Conservation (phyloP, 768 basidiomycete genomes). For the Gloeostereum incarnatum region DNA sequence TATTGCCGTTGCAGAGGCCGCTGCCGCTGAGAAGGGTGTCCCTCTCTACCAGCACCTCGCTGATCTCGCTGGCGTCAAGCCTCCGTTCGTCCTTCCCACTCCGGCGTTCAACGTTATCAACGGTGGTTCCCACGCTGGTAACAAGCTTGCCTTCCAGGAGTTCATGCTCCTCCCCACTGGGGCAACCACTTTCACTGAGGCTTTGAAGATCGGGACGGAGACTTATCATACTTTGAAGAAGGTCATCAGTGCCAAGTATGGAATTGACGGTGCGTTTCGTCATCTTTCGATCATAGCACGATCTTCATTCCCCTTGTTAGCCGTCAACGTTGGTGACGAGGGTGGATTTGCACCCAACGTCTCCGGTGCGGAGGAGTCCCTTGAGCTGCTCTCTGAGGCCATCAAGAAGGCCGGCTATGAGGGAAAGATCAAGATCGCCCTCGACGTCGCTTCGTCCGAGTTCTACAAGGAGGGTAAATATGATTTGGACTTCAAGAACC, state of each 20-base stretch:
- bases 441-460: slow-evolving; percentile 98
- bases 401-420: slow-evolving; percentile 98
- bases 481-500: slow-evolving; percentile 98
- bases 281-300: slow-evolving; percentile 1
- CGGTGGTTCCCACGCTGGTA: slow-evolving; percentile 98
- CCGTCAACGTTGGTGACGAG: slow-evolving; percentile 99
- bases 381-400: slow-evolving; percentile 91
- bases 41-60: slow-evolving; percentile 97
- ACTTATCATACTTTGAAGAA: slow-evolving; percentile 98
- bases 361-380: slow-evolving; percentile 91
- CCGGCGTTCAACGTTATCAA: slow-evolving; percentile 99
- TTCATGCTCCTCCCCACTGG: slow-evolving; percentile 99
- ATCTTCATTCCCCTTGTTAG: slow-evolving; percentile 36
- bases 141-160: slow-evolving; percentile 99
- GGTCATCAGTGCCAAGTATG: slow-evolving; percentile 98
- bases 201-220: slow-evolving; percentile 98
- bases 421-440: slow-evolving; percentile 97
- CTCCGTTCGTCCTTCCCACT: slow-evolving; percentile 85
- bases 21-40: slow-evolving; percentile 88
- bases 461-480: slow-evolving; percentile 99
- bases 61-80: slow-evolving; percentile 89
- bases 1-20: slow-evolving; percentile 91
- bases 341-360: slow-evolving; percentile 99
- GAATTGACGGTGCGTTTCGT: slow-evolving; percentile 77
- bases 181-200: slow-evolving; percentile 86